phyloP scores from a whole-genome alignment of 2,329 filamentous ascomycete species.

The Ophiosphaerella korrae region DNA sequence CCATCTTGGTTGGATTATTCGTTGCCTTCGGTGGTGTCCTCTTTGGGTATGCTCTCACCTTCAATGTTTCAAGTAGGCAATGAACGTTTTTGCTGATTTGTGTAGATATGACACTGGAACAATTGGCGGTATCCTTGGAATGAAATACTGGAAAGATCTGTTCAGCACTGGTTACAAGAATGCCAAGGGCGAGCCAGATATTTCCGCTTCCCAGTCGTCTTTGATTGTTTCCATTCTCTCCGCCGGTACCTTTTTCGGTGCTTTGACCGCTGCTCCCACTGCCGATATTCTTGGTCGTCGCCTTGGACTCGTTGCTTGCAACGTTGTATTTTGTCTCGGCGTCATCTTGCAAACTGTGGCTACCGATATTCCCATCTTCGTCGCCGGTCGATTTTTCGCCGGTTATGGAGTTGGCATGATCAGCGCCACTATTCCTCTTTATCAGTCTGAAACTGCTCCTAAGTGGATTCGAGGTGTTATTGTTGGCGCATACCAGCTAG shows the following conservation, averaged over 20 bases:
- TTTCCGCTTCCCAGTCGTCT: constrained; percentile 62
- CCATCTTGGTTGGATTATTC: constrained; percentile 50
- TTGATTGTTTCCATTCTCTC: constrained; percentile 83
- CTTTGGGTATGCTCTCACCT: constrained; percentile 39
- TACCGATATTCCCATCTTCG: constrained; percentile 44
- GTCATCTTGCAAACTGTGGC: constrained; percentile 48
- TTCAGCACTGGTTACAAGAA: constrained; percentile 56
- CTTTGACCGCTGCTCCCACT: constrained; percentile 68
- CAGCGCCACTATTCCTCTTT: constrained; percentile 62
- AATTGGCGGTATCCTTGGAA: constrained; percentile 68
- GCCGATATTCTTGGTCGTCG: constrained; percentile 75
- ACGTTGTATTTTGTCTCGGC: constrained; percentile 46
- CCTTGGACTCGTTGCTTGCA: constrained; percentile 56
- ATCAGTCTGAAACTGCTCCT: constrained; percentile 74
- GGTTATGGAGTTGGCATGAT: constrained; percentile 51
- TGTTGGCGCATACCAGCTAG: constrained; percentile 78
- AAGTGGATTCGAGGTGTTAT: constrained; percentile 76
- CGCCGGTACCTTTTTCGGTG: constrained; percentile 77
- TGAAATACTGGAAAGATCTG: constrained; percentile 68
- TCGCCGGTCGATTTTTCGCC: constrained; percentile 50
- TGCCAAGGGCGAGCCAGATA: constrained; percentile 47
- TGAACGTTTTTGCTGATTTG: constrained; percentile 9
- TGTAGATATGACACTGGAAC: constrained; percentile 47
- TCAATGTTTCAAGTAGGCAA: background rate
- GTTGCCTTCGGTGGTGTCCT: constrained; percentile 55